Evolutionary conservation across 148 eudicot genomes (phyloP), one percentile per base, ranked within the genome.

Genomic region (Amaranthus palmeri): DNA sequence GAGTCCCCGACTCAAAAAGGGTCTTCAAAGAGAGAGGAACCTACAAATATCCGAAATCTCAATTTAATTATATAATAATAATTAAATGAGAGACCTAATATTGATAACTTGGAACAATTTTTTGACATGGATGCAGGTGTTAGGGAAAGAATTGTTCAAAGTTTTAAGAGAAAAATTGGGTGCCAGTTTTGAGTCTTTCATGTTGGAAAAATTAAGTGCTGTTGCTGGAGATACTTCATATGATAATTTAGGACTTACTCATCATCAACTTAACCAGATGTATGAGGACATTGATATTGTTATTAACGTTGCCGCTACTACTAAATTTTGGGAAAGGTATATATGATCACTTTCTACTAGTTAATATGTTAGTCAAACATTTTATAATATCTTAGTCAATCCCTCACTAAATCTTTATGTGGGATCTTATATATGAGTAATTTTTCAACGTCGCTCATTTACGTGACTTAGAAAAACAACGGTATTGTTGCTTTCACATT

Each of bases 91-190:
- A 25, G 36, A 25, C 36, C 36, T 25, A 25, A 25, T 25, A 25
- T 25, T 25, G 36, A 25, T 25, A 25, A 25, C 36, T 25, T 25
- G 36, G 36, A 25, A 25, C 36, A 25, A 25, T 25, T 45, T 64
- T 9, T 65, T 46, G 18, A 3, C 10, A 7, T 64, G 68, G 8
- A 65, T 5, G 57, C 18, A 79, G 82, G 63, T 79, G 9, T 44
- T 79, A 69, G 43, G 78, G 48, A 79, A 70, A 67, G 82, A 79
- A n/a, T 65, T 77, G 71, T 77, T 72, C 54, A 58, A 47, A 49
- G 67, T 72, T 7, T 42, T 77, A 0, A 66, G 46, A 61, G 76
- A 72, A 48, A 67, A 4, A 43, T 18, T 6, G 72, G 72, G 80
- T 10, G 25, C 45, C 3, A 10, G 43, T 0, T 77, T 77, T n/a